Evolutionary conservation across 1,284 basidiomycete genomes (phyloP).

Genomic region (Apiotrichum brassicae): DNA sequence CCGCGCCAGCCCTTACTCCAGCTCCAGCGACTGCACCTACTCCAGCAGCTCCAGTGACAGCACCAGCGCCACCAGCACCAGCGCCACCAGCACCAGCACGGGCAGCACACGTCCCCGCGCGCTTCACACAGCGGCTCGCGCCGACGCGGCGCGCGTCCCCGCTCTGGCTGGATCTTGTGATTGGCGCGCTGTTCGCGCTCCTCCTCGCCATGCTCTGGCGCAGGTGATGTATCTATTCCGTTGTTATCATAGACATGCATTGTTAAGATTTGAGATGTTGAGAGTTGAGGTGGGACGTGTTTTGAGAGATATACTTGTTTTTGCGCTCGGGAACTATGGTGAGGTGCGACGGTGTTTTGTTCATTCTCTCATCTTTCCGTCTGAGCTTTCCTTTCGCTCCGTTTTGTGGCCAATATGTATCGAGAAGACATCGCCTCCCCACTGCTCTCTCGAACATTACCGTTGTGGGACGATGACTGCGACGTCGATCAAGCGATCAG

Average conservation of each 20-base stretch:
- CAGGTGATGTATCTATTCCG: background rate
- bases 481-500: too few relatives aligned
- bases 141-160: background rate
- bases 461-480: too few relatives aligned
- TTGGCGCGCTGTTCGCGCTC: conserved; percentile 39
- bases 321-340: too few relatives aligned
- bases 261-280: too few relatives aligned
- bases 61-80: background rate
- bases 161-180: conserved; percentile 17
- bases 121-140: background rate
- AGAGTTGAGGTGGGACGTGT: too few relatives aligned
- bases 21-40: background rate
- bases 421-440: too few relatives aligned
- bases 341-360: too few relatives aligned
- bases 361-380: too few relatives aligned
- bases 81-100: background rate
- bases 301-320: too few relatives aligned
- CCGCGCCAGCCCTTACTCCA: background rate
- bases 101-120: background rate
- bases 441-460: too few relatives aligned
- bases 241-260: background rate
- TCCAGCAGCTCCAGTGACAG: background rate
- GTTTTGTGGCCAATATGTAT: too few relatives aligned
- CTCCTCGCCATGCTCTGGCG: conserved; percentile 11
- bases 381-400: too few relatives aligned